Conservation (phyloP, 345 rosid genomes). For the Syzygium oleosum region DNA sequence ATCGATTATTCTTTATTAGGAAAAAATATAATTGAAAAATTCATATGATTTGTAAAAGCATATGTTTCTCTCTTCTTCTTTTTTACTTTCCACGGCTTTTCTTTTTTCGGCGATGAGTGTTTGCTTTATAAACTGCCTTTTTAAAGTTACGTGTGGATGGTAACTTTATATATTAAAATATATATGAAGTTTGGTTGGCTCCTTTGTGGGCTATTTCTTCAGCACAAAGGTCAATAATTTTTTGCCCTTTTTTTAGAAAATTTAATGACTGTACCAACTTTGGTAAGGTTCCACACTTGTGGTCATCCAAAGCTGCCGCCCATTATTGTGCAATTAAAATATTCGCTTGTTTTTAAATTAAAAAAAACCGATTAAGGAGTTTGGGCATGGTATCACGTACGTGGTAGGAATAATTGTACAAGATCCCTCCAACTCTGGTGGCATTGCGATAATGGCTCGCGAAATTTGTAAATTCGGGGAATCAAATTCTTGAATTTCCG, state of each 20-base stretch:
- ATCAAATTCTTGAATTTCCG: not conserved
- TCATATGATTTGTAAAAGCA: not conserved
- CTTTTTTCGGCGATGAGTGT: not conserved
- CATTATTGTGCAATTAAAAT: not conserved
- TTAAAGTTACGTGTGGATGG: not conserved
- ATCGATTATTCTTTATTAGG: no score
- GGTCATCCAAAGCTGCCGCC: not conserved
- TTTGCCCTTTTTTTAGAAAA: not conserved
- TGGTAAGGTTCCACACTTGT: not conserved
- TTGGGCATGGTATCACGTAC: accelerated
- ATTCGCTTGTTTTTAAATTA: not conserved
- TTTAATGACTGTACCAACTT: not conserved
- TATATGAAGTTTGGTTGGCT: no score
- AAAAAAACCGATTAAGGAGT: not conserved
- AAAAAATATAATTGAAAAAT: not conserved
- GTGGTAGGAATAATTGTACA: not conserved
- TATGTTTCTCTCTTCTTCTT: not conserved
- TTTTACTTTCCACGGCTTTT: not conserved
- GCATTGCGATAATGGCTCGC: not conserved
- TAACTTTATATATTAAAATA: not conserved
- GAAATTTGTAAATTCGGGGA: not conserved
- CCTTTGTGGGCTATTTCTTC: not conserved
- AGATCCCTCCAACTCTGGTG: not conserved
- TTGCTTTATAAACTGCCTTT: not conserved
- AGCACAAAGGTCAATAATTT: not conserved